Conservation (phyloP, 441 rosid genomes). For the Erodium moschatum region DNA sequence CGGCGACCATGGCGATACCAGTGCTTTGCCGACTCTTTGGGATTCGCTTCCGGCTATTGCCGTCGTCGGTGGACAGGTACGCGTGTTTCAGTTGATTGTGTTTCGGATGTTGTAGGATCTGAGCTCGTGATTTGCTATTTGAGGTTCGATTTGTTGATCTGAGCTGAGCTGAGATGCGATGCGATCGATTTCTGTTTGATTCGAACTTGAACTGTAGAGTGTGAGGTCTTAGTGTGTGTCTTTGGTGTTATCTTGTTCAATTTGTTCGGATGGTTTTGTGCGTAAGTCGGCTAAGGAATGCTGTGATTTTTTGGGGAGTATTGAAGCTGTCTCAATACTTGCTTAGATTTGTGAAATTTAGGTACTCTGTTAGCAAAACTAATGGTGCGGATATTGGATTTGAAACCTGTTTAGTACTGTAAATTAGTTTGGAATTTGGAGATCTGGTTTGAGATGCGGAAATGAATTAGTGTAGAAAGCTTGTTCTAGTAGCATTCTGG, state of each 20-base stretch:
- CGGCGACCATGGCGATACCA: constrained; percentile 89
- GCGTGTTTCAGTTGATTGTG: not conserved
- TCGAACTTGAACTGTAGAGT: not conserved
- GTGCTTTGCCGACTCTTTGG: constrained; percentile 93
- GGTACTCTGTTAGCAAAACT: not conserved
- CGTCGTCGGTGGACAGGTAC: constrained; percentile 98
- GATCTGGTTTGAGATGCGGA: not conserved
- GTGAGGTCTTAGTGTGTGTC: not conserved
- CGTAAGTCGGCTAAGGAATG: no score
- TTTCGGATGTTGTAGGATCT: not conserved
- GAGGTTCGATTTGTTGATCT: not conserved
- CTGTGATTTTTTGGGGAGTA: not conserved
- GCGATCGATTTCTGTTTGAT: not conserved
- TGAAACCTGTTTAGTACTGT: not conserved
- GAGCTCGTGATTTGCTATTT: not conserved
- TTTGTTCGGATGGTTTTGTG: no score
- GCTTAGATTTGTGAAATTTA: constrained; percentile 11
- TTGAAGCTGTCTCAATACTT: not conserved
- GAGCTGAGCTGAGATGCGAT: no score
- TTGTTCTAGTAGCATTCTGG: not conserved
- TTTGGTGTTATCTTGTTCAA: not conserved
- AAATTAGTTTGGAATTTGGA: not conserved
- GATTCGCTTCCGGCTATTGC: constrained; percentile 91
- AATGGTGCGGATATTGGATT: not conserved
- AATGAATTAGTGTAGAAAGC: not conserved